Percentiles rank a stretch among this genome's conserved stretches.
These are phyloP conservation scores for Achlya hypogyna DNA, from an alignment of 352 stramenopile genomes.

Conservation along the genomic window DNA sequence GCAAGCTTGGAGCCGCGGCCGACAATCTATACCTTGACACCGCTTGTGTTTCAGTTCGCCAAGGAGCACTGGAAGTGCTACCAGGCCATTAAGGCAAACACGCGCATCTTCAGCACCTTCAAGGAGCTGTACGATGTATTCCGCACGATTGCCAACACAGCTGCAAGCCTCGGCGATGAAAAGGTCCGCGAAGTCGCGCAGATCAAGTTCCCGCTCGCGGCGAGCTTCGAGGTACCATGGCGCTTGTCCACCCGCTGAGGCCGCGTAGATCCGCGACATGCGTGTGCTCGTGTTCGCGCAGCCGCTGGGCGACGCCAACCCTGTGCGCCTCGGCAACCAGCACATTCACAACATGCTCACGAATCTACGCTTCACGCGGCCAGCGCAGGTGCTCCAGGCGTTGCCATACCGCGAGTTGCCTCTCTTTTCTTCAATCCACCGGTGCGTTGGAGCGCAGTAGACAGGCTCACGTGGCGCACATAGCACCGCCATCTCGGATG, in stretches of 20 bases:
- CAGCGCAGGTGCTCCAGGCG: conserved; percentile 10
- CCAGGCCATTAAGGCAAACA: conserved; percentile 8
- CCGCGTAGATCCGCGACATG: conserved; percentile 14
- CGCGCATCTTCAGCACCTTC: conserved; percentile 10
- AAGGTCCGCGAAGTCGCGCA: conserved; percentile 13
- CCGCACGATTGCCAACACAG: conserved; percentile 12
- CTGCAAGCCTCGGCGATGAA: conserved; percentile 9
- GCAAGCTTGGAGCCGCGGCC: not conserved
- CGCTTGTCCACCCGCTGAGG: not conserved
- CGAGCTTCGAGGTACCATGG: conserved; percentile 16
- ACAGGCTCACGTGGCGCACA: not conserved
- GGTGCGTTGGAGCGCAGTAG: not conserved
- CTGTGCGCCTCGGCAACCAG: not conserved
- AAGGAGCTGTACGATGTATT: conserved; percentile 20
- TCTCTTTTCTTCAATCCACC: conserved; percentile 13
- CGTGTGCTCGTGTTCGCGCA: conserved; percentile 17
- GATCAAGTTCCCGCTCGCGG: conserved; percentile 17
- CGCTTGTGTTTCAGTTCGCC: conserved; percentile 7
- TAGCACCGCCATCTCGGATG: conserved; percentile 14
- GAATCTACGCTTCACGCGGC: conserved; percentile 16
- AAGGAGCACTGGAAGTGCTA: conserved; percentile 9
- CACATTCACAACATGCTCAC: conserved; percentile 11
- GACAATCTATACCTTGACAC: not conserved
- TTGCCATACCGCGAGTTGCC: conserved; percentile 6
- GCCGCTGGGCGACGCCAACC: conserved; percentile 12